Evolutionary conservation across 495 filamentous ascomycete genomes (phyloP).

Genomic region (Bacidia gigantensis): DNA sequence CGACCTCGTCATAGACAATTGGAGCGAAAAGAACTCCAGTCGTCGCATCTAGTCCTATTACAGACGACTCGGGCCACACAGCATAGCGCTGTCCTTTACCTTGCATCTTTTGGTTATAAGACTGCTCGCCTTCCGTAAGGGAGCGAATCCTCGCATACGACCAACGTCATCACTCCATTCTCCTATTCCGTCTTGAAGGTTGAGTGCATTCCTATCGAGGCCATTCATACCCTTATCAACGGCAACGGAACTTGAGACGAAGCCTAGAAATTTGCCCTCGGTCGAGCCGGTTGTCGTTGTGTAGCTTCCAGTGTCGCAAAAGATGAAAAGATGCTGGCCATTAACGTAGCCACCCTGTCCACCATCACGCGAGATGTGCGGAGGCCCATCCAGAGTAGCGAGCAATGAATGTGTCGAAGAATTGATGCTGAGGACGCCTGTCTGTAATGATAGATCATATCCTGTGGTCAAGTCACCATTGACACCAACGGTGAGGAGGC

Average conservation of each 20-base stretch:
- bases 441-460: constrained; percentile 19
- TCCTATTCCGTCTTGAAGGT: constrained; percentile 22
- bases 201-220: constrained; percentile 15
- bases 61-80: constrained; percentile 24
- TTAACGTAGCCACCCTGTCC: constrained; percentile 25
- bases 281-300: constrained; percentile 11
- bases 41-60: constrained; percentile 22
- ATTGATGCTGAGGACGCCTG: constrained; percentile 19
- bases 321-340: constrained; percentile 23
- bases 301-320: constrained; percentile 26
- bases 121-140: constrained; percentile 22
- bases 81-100: constrained; percentile 24
- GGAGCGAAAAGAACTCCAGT: constrained; percentile 21
- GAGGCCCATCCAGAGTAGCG: constrained; percentile 11
- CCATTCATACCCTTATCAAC: constrained; percentile 23
- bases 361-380: constrained; percentile 25
- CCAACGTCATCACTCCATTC: constrained; percentile 22
- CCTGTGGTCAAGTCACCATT: constrained; percentile 19
- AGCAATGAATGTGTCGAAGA: constrained; percentile 15
- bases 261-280: constrained; percentile 23
- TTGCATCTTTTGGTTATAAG: constrained; percentile 22
- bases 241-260: constrained; percentile 24
- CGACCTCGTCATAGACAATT: constrained; percentile 24
- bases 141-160: constrained; percentile 22
- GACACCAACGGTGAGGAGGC: constrained; percentile 17